Evolutionary conservation across 208 protist species (phyloP).

Genomic region (Trichomonas tenax): DNA sequence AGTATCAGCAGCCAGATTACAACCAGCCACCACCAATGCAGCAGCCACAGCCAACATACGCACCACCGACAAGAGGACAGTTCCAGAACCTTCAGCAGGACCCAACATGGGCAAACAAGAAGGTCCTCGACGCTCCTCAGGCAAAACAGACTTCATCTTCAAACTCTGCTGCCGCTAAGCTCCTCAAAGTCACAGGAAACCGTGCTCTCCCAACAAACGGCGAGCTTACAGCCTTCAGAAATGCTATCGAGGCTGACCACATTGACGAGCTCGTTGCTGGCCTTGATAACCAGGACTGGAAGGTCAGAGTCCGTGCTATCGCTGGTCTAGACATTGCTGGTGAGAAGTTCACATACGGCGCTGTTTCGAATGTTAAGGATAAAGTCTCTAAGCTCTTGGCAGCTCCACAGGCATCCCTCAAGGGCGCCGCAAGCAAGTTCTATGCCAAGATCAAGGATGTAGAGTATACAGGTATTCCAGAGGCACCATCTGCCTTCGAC

Average conservation of each 20-base stretch:
- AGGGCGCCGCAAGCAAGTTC: background rate
- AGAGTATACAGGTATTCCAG: background rate
- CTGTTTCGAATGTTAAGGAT: background rate
- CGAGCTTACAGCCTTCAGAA: background rate
- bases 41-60: background rate
- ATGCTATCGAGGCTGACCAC: background rate
- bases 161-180: background rate
- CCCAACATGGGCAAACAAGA: background rate
- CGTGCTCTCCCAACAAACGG: conserved; percentile 8
- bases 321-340: background rate
- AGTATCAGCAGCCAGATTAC: background rate
- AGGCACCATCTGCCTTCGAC: background rate
- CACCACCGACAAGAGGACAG: background rate
- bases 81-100: background rate
- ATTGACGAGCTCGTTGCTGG: background rate
- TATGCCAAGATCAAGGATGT: background rate
- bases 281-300: background rate
- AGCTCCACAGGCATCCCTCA: background rate
- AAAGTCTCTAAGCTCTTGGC: background rate
- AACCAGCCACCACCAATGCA: background rate
- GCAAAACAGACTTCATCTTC: background rate
- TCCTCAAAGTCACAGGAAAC: background rate
- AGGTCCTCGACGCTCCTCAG: background rate
- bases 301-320: background rate
- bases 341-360: background rate